These are phyloP conservation scores for Psilocybe azurescens DNA, from an alignment of 768 basidiomycete genomes.

Conservation along the genomic window DNA sequence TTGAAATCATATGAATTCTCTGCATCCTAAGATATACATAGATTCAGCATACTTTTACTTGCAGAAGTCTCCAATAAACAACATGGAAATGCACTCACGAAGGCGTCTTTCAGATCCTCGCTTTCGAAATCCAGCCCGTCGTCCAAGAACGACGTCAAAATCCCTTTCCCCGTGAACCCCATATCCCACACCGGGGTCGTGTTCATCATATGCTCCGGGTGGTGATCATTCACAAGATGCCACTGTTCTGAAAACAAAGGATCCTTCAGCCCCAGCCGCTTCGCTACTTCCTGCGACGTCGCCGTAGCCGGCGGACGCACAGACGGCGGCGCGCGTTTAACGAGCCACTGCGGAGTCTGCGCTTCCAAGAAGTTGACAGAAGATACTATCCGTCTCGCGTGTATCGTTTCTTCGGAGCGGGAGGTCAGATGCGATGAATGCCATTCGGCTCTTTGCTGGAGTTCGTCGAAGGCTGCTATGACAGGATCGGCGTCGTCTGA, in stretches of 20 bases:
- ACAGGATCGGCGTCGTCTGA: slow-evolving; percentile 45
- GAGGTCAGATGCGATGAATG: slow-evolving; percentile 32
- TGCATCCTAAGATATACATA: slow-evolving; percentile 67
- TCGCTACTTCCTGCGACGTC: slow-evolving; percentile 50
- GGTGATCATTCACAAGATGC: slow-evolving; percentile 90
- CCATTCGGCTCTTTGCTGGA: slow-evolving; percentile 39
- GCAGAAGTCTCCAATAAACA: background rate
- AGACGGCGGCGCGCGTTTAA: slow-evolving; percentile 75
- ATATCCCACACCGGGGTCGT: slow-evolving; percentile 88
- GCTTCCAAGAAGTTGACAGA: slow-evolving; percentile 63
- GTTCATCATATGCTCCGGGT: slow-evolving; percentile 86
- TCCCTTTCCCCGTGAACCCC: slow-evolving; percentile 85
- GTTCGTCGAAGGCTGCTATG: slow-evolving; percentile 47
- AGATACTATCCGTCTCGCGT: slow-evolving; percentile 47
- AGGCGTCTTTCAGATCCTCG: slow-evolving; percentile 87
- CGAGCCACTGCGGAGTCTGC: slow-evolving; percentile 66
- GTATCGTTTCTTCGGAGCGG: slow-evolving; percentile 46
- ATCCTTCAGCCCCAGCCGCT: slow-evolving; percentile 71
- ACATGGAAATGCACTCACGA: slow-evolving; percentile 60
- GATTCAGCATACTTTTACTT: background rate
- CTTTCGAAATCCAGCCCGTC: slow-evolving; percentile 92
- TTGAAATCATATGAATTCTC: slow-evolving; percentile 95
- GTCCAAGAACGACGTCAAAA: slow-evolving; percentile 88
- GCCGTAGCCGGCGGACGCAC: slow-evolving; percentile 38
- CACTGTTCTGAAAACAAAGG: slow-evolving; percentile 87